A percentile compares a stretch with the other conserved stretches of the same genome.
Evolutionary conservation across 148 eudicot genomes (phyloP).

Genomic region (Nyssa sinensis): DNA sequence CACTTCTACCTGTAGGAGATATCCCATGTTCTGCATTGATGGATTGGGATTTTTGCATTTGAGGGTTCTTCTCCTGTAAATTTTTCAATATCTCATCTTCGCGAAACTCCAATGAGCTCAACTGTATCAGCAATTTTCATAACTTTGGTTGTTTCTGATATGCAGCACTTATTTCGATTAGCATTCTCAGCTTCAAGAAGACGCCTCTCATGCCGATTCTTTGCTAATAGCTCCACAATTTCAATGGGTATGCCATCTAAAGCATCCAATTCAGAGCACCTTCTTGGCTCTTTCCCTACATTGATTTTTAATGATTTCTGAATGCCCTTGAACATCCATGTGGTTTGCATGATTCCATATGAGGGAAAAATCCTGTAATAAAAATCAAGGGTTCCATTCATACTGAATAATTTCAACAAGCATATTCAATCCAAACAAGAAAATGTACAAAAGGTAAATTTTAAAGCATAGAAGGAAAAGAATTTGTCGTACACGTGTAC

Average conservation of each 20-base stretch:
- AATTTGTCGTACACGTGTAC: neutral
- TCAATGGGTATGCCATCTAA: constrained; percentile 21
- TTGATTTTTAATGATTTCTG: constrained; percentile 1
- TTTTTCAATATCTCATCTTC: neutral
- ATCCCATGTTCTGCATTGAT: constrained; percentile 2
- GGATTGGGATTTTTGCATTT: constrained; percentile 10
- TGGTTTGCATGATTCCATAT: neutral
- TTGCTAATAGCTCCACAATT: constrained; percentile 28
- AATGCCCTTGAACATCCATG: constrained; percentile 4
- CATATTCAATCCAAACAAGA: neutral
- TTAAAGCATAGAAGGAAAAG: neutral
- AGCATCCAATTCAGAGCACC: constrained; percentile 14
- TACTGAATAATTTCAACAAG: neutral
- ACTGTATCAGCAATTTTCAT: constrained; percentile 1
- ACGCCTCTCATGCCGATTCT: constrained; percentile 20
- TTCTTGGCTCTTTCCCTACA: neutral
- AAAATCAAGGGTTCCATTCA: neutral
- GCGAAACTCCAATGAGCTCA: neutral
- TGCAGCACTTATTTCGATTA: constrained; percentile 6
- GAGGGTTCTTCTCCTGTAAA: neutral
- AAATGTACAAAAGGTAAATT: neutral
- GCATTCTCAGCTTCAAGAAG: constrained; percentile 19
- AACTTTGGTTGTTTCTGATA: constrained; percentile 6
- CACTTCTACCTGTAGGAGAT: constrained; percentile 1
- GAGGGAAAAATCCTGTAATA: constrained; percentile 17